phyloP scores from a whole-genome alignment of 495 filamentous ascomycete genomes.

The Monascus purpureus region DNA sequence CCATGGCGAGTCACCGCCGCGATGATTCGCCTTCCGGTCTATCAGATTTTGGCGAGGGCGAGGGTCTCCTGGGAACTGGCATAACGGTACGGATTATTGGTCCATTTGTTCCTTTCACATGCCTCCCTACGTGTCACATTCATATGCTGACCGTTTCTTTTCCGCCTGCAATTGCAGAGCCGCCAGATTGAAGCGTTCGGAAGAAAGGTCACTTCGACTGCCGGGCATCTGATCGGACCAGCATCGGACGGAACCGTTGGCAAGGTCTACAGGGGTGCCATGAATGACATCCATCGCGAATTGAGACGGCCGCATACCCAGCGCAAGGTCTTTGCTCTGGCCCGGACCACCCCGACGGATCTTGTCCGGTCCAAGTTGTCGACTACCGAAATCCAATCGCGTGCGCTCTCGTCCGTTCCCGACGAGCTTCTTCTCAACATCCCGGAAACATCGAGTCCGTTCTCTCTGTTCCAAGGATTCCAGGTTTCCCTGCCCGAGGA shows the following conservation, averaged over 20 bases:
- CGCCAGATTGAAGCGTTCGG: constrained; percentile 86
- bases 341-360: constrained; percentile 79
- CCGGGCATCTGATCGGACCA: constrained; percentile 71
- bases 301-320: constrained; percentile 70
- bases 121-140: no score
- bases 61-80: constrained; percentile 37
- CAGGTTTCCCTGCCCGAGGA: constrained; percentile 77
- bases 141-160: neutral
- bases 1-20: constrained; percentile 33
- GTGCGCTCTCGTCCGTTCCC: constrained; percentile 75
- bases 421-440: constrained; percentile 83
- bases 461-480: constrained; percentile 94
- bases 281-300: constrained; percentile 81
- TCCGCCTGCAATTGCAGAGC: constrained; percentile 37
- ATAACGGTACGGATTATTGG: constrained; percentile 30
- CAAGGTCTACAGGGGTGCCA: constrained; percentile 65
- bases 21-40: constrained; percentile 33
- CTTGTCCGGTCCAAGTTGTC: constrained; percentile 86
- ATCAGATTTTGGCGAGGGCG: constrained; percentile 33
- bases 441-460: constrained; percentile 69
- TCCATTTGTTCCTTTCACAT: constrained; percentile 6
- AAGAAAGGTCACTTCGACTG: constrained; percentile 88
- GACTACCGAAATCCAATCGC: constrained; percentile 83
- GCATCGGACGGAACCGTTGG: constrained; percentile 38
- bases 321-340: constrained; percentile 76